phyloP scores from a whole-genome alignment of 306 rosid genomes.

The Astragalus glycyphyllos region DNA sequence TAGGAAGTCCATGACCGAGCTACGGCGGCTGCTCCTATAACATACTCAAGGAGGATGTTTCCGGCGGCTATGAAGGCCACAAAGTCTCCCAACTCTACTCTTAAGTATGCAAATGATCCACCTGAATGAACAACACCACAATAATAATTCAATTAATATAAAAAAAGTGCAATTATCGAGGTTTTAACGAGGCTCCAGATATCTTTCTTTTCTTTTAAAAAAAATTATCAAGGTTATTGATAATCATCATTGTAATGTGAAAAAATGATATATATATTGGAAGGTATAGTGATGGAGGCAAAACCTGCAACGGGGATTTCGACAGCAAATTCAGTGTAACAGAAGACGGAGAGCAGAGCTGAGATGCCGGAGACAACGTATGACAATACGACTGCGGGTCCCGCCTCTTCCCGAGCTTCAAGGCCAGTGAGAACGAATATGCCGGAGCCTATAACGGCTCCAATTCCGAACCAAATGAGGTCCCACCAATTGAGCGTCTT shows the following conservation, averaged over 20 bases:
- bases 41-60: conserved; percentile 78
- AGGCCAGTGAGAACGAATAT: conserved; percentile 80
- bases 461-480: conserved; percentile 81
- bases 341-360: conserved; percentile 84
- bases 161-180: neutral
- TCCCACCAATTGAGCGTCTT: conserved; percentile 84
- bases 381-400: conserved; percentile 79
- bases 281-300: no score
- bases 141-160: neutral
- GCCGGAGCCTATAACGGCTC: conserved; percentile 78
- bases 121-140: conserved; percentile 40
- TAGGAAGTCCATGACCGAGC: conserved; percentile 88
- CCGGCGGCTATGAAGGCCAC: conserved; percentile 83
- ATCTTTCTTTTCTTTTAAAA: no score
- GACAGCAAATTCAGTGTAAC: conserved; percentile 89
- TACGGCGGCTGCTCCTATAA: conserved; percentile 67
- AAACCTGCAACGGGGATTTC: conserved; percentile 87
- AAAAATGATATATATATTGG: no score
- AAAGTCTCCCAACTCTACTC: conserved; percentile 84
- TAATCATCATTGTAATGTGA: no score
- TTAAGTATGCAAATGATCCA: conserved; percentile 83
- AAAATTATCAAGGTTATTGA: no score
- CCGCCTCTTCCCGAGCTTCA: conserved; percentile 52
- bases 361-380: conserved; percentile 73
- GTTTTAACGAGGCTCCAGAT: no score